Evolutionary conservation across 371 early-diverging fungal species (phyloP).

Genomic region (Actinomucor elegans): DNA sequence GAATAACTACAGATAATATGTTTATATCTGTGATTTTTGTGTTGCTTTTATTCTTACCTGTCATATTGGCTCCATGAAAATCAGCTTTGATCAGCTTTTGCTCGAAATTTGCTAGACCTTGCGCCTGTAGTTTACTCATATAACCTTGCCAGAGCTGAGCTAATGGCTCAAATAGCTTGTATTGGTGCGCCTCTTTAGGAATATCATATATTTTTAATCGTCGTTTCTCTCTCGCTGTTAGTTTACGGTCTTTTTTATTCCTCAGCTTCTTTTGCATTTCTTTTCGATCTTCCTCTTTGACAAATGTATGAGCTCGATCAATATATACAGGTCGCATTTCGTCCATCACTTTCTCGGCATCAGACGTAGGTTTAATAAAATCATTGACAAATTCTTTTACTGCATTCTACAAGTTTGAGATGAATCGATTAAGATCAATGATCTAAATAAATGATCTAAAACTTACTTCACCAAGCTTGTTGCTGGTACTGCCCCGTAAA

Average conservation of each 20-base stretch:
- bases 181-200: constrained; percentile 51
- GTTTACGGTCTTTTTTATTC: constrained; percentile 35
- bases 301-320: constrained; percentile 17
- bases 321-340: constrained; percentile 13
- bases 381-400: constrained; percentile 18
- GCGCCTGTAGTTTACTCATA: constrained; percentile 63
- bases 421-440: neutral
- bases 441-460: neutral
- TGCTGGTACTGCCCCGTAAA: constrained; percentile 5
- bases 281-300: constrained; percentile 19
- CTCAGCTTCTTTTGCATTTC: constrained; percentile 16
- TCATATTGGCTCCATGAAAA: constrained; percentile 79
- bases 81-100: constrained; percentile 82
- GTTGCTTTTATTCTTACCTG: constrained; percentile 52
- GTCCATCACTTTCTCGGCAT: constrained; percentile 3
- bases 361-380: constrained; percentile 16
- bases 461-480: constrained; percentile 1
- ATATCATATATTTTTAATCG: constrained; percentile 65
- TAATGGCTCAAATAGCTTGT: constrained; percentile 70
- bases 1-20: constrained; percentile 60
- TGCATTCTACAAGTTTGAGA: constrained; percentile 2
- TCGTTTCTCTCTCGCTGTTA: constrained; percentile 67
- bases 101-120: constrained; percentile 37
- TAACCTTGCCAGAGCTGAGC: constrained; percentile 83
- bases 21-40: too few species aligned